Evolutionary conservation across 129 eudicot species (phyloP).

Genomic region (Centella asiatica): DNA sequence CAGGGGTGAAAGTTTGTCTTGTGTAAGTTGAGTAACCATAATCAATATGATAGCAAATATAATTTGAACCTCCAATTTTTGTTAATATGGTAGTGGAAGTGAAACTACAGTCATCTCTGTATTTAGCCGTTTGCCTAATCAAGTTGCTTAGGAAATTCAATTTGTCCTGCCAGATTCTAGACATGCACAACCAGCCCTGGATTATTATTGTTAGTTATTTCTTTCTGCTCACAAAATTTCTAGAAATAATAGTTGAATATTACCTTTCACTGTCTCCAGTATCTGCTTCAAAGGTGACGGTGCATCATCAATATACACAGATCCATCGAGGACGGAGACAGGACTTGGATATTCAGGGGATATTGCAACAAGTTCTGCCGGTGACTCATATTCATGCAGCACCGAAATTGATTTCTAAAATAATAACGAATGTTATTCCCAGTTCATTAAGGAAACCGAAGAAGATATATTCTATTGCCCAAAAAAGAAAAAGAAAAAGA

Average conservation of each 20-base stretch:
- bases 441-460: no score
- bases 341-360: slow-evolving; percentile 81
- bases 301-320: slow-evolving; percentile 45
- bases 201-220: no score
- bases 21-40: no score
- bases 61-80: background rate
- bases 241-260: background rate
- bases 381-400: slow-evolving; percentile 42
- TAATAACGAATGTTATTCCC: background rate
- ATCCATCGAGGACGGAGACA: slow-evolving; percentile 77
- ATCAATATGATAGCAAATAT: no score
- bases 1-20: background rate
- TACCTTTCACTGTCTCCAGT: slow-evolving; percentile 44
- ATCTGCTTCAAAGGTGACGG: slow-evolving; percentile 59
- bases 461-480: background rate
- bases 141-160: background rate
- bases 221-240: background rate
- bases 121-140: background rate
- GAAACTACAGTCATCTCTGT: background rate
- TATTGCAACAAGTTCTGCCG: slow-evolving; percentile 17
- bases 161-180: background rate
- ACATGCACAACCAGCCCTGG: no score
- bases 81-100: background rate
- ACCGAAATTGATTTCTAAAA: slow-evolving; percentile 39
- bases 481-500: background rate